A percentile compares a stretch with the other conserved stretches of the same genome.
These are phyloP conservation scores for Panicum virgatum DNA, from an alignment of 202 grass and related monocot species.

Conservation along the genomic window DNA sequence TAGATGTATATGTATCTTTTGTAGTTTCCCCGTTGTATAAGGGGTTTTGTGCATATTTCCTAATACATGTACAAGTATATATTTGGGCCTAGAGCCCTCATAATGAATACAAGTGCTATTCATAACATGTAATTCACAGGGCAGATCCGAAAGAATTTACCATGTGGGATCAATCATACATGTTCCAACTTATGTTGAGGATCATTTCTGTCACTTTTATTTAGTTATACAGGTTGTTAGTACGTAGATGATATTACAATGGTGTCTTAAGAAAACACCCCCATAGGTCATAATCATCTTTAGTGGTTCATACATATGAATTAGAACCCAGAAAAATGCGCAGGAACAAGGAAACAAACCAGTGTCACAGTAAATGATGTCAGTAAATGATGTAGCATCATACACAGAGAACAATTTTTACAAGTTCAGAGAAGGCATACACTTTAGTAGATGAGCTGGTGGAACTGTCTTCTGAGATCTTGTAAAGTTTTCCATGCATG, in stretches of 20 bases:
- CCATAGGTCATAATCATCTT: not conserved
- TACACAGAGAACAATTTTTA: not conserved
- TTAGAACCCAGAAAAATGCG: not conserved
- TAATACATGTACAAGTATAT: too few relatives aligned
- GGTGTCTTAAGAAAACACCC: not conserved
- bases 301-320: not conserved
- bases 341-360: not conserved
- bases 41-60: too few relatives aligned
- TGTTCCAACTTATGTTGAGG: not conserved
- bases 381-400: not conserved
- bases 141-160: not conserved
- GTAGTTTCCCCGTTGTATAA: too few relatives aligned
- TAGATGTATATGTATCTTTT: too few relatives aligned
- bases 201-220: not conserved
- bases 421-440: constrained; percentile 42
- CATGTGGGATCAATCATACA: not conserved
- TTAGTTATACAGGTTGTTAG: not conserved
- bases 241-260: not conserved
- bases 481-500: constrained; percentile 94
- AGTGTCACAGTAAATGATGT: not conserved
- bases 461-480: constrained; percentile 72
- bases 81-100: too few relatives aligned
- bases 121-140: not conserved
- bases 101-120: too few relatives aligned
- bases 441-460: constrained; percentile 57